A percentile compares a stretch with the other conserved stretches of the same genome.
phyloP scores from a whole-genome alignment of 2,329 filamentous ascomycete species.

The Geosmithia flava region DNA sequence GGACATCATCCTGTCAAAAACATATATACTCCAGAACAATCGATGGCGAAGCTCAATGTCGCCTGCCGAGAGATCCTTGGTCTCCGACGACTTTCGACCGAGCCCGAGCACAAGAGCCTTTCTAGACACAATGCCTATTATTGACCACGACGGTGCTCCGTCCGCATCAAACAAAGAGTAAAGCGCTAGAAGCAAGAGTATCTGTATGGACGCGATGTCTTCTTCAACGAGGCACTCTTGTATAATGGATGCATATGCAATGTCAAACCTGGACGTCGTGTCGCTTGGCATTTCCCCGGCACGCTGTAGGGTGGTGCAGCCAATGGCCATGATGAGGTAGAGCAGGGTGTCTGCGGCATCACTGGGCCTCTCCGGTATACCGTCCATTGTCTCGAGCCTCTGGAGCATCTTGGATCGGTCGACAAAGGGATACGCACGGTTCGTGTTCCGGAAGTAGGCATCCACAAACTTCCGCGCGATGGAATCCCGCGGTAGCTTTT shows the following conservation, averaged over 20 bases:
- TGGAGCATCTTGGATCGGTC: conserved; percentile 17
- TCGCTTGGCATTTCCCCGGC: conserved; percentile 25
- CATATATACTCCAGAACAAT: conserved; percentile 31
- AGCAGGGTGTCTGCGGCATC: conserved; percentile 21
- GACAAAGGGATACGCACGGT: conserved; percentile 31
- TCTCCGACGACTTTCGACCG: conserved; percentile 13
- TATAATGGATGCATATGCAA: conserved; percentile 25
- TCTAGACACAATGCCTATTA: conserved; percentile 25
- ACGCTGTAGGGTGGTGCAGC: conserved; percentile 28
- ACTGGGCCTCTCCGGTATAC: conserved; percentile 5
- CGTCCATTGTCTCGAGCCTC: conserved; percentile 5
- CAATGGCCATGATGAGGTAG: conserved; percentile 32
- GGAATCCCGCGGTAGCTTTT: background rate
- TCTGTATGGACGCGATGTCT: conserved; percentile 23
- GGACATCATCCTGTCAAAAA: conserved; percentile 31
- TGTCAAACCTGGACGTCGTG: conserved; percentile 20
- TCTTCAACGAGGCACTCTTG: conserved; percentile 23
- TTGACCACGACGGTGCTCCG: conserved; percentile 24
- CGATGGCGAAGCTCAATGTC: conserved; percentile 22
- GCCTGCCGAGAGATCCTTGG: conserved; percentile 4
- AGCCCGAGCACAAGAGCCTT: conserved; percentile 25
- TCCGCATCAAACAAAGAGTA: conserved; percentile 29
- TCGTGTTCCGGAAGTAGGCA: conserved; percentile 31
- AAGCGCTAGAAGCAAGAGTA: conserved; percentile 26
- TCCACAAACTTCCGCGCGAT: conserved; percentile 17